Percentiles rank a stretch among this genome's conserved stretches.
Conservation (phyloP, 768 basidiomycete species). For the Podaxis carcinomalis region DNA sequence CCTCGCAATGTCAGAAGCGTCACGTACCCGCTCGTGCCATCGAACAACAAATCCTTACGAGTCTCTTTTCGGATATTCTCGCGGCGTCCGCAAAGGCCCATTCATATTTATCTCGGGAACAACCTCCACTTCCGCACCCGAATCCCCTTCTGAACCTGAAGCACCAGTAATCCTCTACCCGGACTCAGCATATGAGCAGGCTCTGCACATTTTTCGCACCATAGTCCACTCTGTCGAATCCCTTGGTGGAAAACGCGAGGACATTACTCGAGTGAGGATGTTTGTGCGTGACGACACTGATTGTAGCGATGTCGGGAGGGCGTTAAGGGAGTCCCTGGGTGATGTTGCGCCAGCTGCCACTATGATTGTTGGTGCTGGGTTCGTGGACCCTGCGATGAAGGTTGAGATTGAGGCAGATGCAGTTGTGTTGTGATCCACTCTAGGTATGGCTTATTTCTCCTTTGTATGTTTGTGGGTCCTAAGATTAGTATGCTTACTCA, state of each 20-base stretch:
- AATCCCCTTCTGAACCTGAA: not conserved
- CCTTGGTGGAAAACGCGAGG: conserved; percentile 37
- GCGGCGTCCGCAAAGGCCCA: conserved; percentile 47
- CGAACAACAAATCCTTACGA: conserved; percentile 48
- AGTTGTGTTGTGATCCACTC: conserved; percentile 23
- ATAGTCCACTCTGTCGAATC: conserved; percentile 39
- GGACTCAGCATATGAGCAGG: conserved; percentile 41
- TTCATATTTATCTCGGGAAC: conserved; percentile 53
- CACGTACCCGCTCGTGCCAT: conserved; percentile 14
- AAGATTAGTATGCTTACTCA: too few species aligned
- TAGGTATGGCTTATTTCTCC: not conserved
- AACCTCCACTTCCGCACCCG: conserved; percentile 27
- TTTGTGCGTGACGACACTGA: conserved; percentile 42
- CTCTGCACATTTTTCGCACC: conserved; percentile 37
- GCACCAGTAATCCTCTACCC: conserved; percentile 29
- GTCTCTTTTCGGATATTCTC: conserved; percentile 44
- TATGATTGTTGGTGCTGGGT: conserved; percentile 45
- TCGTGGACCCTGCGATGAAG: conserved; percentile 44
- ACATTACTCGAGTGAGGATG: conserved; percentile 46
- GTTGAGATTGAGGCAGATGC: conserved; percentile 57
- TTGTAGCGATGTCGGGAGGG: conserved; percentile 29
- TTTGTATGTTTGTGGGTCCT: too few species aligned
- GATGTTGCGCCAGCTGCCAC: conserved; percentile 44
- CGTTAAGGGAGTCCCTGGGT: conserved; percentile 40
- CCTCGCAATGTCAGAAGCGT: not conserved